These are phyloP conservation scores for Geranium incanum DNA, from an alignment of 441 rosid genomes.

Conservation along the genomic window DNA sequence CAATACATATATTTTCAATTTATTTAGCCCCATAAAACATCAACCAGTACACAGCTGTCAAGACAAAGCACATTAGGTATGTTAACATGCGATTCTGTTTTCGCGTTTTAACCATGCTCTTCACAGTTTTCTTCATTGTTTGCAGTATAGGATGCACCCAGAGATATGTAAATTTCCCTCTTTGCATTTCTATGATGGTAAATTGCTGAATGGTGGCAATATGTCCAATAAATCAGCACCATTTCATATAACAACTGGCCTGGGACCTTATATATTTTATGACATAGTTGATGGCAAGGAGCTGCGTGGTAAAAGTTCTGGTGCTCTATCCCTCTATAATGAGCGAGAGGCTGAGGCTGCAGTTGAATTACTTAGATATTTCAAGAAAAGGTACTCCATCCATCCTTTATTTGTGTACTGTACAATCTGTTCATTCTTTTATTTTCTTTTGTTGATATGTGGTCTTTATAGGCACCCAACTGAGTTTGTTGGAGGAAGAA, in stretches of 20 bases:
- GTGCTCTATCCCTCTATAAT: conserved; percentile 68
- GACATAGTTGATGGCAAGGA: conserved; percentile 80
- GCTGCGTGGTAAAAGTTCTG: conserved; percentile 67
- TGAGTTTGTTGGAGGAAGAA: conserved; percentile 70
- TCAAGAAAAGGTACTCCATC: conserved; percentile 52
- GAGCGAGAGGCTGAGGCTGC: conserved; percentile 92
- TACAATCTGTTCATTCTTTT: conserved; percentile 17
- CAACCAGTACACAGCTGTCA: neutral
- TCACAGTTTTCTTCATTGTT: conserved; percentile 21
- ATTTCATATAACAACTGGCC: conserved; percentile 59
- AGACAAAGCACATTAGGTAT: neutral
- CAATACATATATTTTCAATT: neutral
- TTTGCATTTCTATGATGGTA: conserved; percentile 76
- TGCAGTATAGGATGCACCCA: conserved; percentile 99
- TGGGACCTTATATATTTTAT: conserved; percentile 79
- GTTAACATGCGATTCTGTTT: neutral
- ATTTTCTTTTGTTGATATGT: conserved; percentile 14
- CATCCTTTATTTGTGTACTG: conserved; percentile 7
- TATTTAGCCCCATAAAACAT: conserved; percentile 2
- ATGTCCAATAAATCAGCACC: conserved; percentile 60
- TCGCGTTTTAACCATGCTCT: conserved; percentile 16
- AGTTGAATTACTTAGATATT: conserved; percentile 62
- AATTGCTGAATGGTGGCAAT: conserved; percentile 70
- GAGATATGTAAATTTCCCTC: conserved; percentile 89
- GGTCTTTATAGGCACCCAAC: conserved; percentile 52